phyloP scores from a whole-genome alignment of 2,329 filamentous ascomycete species.

The Raffaelea arxii region DNA sequence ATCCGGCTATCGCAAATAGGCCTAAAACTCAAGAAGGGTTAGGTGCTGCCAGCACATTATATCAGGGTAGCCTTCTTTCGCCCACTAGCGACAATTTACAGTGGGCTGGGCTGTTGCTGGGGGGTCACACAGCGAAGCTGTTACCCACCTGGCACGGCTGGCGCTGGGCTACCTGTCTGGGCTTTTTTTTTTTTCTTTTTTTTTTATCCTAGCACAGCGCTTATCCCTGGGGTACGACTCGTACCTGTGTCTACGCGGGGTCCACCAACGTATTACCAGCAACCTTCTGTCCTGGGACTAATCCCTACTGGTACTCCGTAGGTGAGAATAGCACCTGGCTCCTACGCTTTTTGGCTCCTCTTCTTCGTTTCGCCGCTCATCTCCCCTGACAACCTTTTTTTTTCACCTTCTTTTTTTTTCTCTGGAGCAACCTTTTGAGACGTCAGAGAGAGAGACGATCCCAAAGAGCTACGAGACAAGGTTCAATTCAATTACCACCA shows the following conservation, averaged over 20 bases:
- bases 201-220: not conserved
- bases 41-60: too few relatives aligned
- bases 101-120: not conserved
- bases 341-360: not conserved
- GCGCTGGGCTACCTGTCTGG: not conserved
- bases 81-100: not conserved
- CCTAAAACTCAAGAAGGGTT: too few relatives aligned
- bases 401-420: not conserved
- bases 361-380: not conserved
- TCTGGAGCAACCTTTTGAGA: not conserved
- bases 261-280: too few relatives aligned
- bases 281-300: too few relatives aligned
- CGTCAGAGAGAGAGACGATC: not conserved
- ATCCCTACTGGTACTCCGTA: too few relatives aligned
- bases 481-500: not conserved
- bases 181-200: not conserved
- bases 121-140: not conserved
- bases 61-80: too few relatives aligned
- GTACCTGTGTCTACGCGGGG: too few relatives aligned
- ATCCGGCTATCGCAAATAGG: too few relatives aligned
- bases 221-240: too few relatives aligned
- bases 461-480: not conserved
- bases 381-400: slow-evolving; percentile 10
- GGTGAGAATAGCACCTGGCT: too few relatives aligned
- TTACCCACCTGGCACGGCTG: not conserved